Evolutionary conservation across 106 monocot species (phyloP).

Genomic region (Phalaenopsis equestris): DNA sequence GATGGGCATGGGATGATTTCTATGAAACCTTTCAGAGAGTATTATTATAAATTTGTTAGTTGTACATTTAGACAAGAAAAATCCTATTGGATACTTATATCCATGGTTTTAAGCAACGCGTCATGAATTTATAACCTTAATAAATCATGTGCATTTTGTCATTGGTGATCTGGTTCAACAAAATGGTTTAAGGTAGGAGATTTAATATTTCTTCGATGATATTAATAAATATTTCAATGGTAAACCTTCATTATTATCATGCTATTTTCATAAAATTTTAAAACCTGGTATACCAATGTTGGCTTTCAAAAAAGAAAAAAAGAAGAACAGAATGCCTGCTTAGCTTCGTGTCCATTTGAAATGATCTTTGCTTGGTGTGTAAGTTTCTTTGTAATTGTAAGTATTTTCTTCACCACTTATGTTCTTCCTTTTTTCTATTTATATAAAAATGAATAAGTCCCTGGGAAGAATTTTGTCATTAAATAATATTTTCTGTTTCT

Average conservation of each 20-base stretch:
- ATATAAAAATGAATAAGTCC: too few relatives aligned
- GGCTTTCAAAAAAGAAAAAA: not conserved
- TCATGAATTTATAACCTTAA: too few relatives aligned
- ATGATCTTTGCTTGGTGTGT: too few relatives aligned
- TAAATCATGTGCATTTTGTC: not conserved
- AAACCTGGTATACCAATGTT: not conserved
- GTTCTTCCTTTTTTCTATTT: too few relatives aligned
- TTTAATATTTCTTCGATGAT: not conserved
- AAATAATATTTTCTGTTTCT: not conserved
- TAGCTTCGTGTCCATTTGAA: too few relatives aligned
- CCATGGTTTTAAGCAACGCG: not conserved
- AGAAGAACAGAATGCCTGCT: too few relatives aligned
- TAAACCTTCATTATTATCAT: not conserved
- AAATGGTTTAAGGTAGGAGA: not conserved
- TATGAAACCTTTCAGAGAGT: too few relatives aligned
- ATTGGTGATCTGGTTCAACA: not conserved
- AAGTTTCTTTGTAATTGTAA: too few relatives aligned
- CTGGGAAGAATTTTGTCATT: too few relatives aligned
- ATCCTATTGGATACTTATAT: not conserved
- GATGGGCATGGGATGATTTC: not conserved
- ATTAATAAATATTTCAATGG: not conserved
- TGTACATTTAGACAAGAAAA: not conserved
- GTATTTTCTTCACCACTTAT: too few relatives aligned
- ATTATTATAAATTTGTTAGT: too few relatives aligned
- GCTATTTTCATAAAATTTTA: not conserved